Percentiles rank a stretch among this genome's conserved stretches.
Conservation (phyloP, 75 land plant genomes). For the Chamaecyparis obtusa region DNA sequence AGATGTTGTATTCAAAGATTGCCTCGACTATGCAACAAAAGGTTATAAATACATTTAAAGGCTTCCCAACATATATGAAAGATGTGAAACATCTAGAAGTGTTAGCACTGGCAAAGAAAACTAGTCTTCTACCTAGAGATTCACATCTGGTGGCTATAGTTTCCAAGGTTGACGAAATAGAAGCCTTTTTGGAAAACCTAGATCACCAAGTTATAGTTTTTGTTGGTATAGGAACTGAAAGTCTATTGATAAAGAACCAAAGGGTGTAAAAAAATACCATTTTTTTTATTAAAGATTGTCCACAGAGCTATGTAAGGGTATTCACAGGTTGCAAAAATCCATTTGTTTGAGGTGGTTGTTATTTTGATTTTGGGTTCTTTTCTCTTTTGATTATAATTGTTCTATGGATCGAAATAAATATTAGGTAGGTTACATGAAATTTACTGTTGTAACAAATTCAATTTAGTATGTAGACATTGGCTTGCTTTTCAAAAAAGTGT, state of each 20-base stretch:
- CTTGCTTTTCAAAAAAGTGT: conserved; percentile 47
- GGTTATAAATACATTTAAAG: too few species aligned
- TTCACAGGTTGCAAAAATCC: not conserved
- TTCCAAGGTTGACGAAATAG: too few species aligned
- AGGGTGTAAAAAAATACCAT: not conserved
- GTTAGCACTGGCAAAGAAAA: too few species aligned
- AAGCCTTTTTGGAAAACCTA: too few species aligned
- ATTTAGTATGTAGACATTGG: conserved; percentile 67
- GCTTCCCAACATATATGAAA: too few species aligned
- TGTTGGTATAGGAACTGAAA: not conserved
- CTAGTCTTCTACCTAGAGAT: too few species aligned
- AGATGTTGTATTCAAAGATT: too few species aligned
- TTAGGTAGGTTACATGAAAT: conserved; percentile 40
- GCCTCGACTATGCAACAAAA: too few species aligned
- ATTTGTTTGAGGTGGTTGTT: not conserved
- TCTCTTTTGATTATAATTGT: not conserved
- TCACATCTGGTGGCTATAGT: too few species aligned
- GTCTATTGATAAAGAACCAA: not conserved
- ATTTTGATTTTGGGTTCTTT: not conserved
- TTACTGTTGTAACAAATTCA: conserved; percentile 27
- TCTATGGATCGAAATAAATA: conserved; percentile 23
- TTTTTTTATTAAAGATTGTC: not conserved
- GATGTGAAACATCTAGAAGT: too few species aligned
- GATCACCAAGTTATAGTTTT: too few species aligned
- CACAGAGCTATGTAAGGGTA: not conserved